Evolutionary conservation across 2,329 filamentous ascomycete genomes (phyloP).

Genomic region (Xylaria sp.): DNA sequence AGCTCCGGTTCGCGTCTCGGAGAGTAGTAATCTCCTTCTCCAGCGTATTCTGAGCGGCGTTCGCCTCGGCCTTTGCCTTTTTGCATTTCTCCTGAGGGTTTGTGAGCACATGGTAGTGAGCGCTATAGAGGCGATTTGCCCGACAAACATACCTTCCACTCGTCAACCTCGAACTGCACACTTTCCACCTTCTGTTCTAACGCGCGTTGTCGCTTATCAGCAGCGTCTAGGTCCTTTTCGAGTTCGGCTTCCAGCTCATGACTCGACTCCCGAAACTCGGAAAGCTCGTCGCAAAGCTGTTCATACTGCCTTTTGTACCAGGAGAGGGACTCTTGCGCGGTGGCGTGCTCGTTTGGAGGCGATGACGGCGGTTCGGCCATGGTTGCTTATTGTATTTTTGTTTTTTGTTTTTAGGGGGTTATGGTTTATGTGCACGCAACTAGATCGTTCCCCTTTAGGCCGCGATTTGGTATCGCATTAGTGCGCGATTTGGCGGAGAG

Average conservation of each 20-base stretch:
- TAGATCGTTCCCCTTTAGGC: constrained; percentile 29
- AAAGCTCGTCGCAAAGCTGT: constrained; percentile 87
- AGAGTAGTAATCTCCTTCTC: constrained; percentile 97
- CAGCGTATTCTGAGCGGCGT: constrained; percentile 81
- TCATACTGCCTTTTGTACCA: constrained; percentile 99
- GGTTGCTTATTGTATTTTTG: constrained; percentile 29
- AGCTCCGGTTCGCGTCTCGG: constrained; percentile 81
- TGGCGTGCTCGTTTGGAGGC: constrained; percentile 65
- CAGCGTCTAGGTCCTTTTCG: constrained; percentile 94
- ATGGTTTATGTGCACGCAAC: constrained; percentile 10
- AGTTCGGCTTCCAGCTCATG: constrained; percentile 93
- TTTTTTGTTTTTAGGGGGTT: neutral
- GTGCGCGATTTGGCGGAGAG: constrained; percentile 17
- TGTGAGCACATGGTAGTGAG: constrained; percentile 21
- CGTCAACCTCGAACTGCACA: constrained; percentile 88
- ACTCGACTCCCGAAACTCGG: constrained; percentile 93
- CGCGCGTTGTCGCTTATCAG: constrained; percentile 89
- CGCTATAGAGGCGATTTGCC: neutral
- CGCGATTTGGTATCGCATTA: constrained; percentile 28
- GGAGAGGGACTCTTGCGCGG: constrained; percentile 78
- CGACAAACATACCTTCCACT: constrained; percentile 88
- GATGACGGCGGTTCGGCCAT: constrained; percentile 73
- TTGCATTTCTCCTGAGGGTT: constrained; percentile 85
- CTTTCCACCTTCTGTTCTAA: constrained; percentile 88
- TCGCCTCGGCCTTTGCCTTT: constrained; percentile 90